Evolutionary conservation across 768 basidiomycete species (phyloP).

Genomic region (Pleurotus pulmonarius): DNA sequence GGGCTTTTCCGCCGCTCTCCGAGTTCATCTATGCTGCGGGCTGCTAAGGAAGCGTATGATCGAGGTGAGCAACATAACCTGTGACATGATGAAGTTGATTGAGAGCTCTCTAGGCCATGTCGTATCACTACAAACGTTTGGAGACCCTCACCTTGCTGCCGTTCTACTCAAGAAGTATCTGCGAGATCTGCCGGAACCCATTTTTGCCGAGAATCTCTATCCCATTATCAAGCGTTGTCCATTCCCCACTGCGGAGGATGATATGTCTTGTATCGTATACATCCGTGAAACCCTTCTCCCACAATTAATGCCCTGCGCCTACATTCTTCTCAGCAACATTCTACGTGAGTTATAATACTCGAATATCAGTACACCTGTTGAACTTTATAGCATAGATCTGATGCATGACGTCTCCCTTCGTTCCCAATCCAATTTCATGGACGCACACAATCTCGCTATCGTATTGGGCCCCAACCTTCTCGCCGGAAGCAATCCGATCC

Average conservation of each 20-base stretch:
- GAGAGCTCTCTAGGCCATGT: conserved; percentile 53
- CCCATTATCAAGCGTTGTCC: conserved; percentile 68
- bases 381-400: conserved; percentile 47
- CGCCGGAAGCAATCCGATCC: conserved; percentile 59
- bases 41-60: conserved; percentile 83
- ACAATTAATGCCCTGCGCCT: conserved; percentile 63
- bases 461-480: conserved; percentile 81
- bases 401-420: conserved; percentile 76
- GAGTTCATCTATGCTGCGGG: conserved; percentile 60
- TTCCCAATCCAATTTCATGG: conserved; percentile 70
- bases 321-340: conserved; percentile 69
- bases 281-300: conserved; percentile 68
- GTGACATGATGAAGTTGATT: background rate
- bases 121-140: conserved; percentile 72
- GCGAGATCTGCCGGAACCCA: conserved; percentile 72
- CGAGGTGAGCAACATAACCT: conserved; percentile 43
- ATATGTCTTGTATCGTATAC: conserved; percentile 58
- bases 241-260: conserved; percentile 44
- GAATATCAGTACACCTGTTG: background rate
- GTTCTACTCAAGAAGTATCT: conserved; percentile 86
- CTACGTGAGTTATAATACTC: conserved; percentile 42
- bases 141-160: conserved; percentile 77
- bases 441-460: conserved; percentile 77
- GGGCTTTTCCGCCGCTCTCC: conserved; percentile 86
- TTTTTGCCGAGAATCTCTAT: conserved; percentile 74